phyloP scores from a whole-genome alignment of 176 grass and related monocot species.

The Tillandsia leiboldiana region DNA sequence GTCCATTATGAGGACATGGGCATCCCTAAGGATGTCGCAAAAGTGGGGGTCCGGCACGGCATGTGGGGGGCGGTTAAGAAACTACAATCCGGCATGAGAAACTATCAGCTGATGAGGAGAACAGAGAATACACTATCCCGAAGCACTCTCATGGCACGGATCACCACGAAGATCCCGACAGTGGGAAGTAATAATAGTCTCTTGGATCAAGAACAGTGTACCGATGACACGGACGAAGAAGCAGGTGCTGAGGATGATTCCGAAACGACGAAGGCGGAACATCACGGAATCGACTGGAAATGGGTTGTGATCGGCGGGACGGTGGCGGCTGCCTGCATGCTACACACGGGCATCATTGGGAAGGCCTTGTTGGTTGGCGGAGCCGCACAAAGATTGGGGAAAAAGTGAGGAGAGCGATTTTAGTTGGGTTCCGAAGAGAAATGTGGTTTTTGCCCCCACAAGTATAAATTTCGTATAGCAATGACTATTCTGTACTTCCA shows the following conservation, averaged over 20 bases:
- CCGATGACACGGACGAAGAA: neutral
- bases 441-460: neutral
- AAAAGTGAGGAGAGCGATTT: conserved; percentile 30
- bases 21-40: conserved; percentile 93
- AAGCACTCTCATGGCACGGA: conserved; percentile 45
- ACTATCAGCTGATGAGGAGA: conserved; percentile 54
- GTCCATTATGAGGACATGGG: conserved; percentile 94
- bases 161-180: conserved; percentile 44
- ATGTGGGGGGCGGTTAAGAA: conserved; percentile 99
- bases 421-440: neutral
- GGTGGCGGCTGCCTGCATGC: conserved; percentile 50
- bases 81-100: conserved; percentile 77
- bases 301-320: conserved; percentile 69
- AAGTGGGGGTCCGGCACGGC: conserved; percentile 75
- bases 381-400: conserved; percentile 50
- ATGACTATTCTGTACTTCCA: no score
- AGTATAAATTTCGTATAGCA: no score
- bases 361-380: conserved; percentile 65
- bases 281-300: conserved; percentile 72
- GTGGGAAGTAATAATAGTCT: conserved; percentile 12
- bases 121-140: conserved; percentile 39
- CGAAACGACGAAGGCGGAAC: conserved; percentile 15
- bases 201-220: conserved; percentile 6
- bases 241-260: conserved; percentile 9
- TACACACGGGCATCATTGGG: conserved; percentile 62